Evolutionary conservation across 2,329 filamentous ascomycete species (phyloP).

Genomic region (Xylariaceae sp.): DNA sequence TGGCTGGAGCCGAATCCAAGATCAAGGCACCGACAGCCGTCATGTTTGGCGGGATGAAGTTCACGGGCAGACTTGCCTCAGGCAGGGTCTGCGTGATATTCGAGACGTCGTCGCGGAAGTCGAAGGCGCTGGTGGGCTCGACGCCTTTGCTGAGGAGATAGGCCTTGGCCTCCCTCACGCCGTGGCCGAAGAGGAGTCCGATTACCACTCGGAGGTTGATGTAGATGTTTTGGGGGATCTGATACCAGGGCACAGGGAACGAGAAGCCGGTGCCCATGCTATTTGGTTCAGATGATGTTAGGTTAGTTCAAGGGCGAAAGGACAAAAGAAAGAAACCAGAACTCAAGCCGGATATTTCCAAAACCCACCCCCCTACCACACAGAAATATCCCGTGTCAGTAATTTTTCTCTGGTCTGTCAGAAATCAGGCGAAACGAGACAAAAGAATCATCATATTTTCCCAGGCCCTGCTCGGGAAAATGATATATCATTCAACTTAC

Average conservation of each 20-base stretch:
- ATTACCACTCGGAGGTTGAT: conserved; percentile 7
- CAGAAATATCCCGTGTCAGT: no score
- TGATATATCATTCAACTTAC: no score
- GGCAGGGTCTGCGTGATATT: conserved; percentile 26
- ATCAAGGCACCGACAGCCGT: conserved; percentile 22
- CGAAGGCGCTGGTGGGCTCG: conserved; percentile 7
- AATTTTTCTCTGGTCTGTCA: no score
- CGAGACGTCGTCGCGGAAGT: conserved; percentile 14
- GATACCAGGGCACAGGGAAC: conserved; percentile 20
- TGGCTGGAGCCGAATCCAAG: conserved; percentile 15
- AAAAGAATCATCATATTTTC: no score
- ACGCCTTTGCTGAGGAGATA: background rate
- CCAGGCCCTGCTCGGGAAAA: no score
- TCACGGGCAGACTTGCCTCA: conserved; percentile 24
- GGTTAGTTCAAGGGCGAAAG: background rate
- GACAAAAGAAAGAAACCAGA: background rate
- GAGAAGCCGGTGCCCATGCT: conserved; percentile 18
- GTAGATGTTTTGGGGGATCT: conserved; percentile 19
- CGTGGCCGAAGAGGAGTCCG: conserved; percentile 6
- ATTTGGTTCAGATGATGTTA: background rate
- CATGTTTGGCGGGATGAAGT: conserved; percentile 20
- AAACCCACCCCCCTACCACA: background rate
- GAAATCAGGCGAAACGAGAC: no score
- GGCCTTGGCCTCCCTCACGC: background rate
- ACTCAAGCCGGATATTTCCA: background rate